A percentile compares a stretch with the other conserved stretches of the same genome.
Conservation (phyloP, 495 filamentous ascomycete genomes). For the Parathielavia hyrcaniae region DNA sequence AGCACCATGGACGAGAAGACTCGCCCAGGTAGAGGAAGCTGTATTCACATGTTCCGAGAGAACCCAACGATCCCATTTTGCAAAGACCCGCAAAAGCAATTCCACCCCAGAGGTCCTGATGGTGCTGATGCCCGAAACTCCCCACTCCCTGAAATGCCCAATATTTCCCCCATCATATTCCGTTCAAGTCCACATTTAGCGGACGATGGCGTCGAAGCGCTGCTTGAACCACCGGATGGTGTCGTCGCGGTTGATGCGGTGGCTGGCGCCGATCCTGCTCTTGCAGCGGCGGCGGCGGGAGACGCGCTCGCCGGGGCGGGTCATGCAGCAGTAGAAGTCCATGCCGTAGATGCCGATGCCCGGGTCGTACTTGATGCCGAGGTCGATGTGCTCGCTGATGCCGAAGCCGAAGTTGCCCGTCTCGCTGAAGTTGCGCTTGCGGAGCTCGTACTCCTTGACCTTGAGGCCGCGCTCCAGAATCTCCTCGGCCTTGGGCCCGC, state of each 20-base stretch:
- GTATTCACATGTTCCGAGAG: conserved; percentile 23
- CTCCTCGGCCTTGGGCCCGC: conserved; percentile 99
- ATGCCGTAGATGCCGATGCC: conserved; percentile 99
- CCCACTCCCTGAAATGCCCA: conserved; percentile 25
- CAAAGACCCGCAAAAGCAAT: conserved; percentile 16
- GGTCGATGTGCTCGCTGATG: conserved; percentile 99
- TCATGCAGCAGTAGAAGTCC: conserved; percentile 99
- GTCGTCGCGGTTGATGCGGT: conserved; percentile 89
- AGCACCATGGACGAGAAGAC: conserved; percentile 35
- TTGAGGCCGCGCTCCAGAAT: conserved; percentile 99
- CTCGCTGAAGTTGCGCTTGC: conserved; percentile 98
- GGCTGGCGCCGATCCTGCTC: conserved; percentile 73
- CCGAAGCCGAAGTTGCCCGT: conserved; percentile 99
- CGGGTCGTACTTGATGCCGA: conserved; percentile 99
- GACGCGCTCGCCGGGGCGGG: conserved; percentile 95
- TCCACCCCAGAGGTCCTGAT: conserved; percentile 20
- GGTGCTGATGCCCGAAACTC: conserved; percentile 21
- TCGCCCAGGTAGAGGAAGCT: conserved; percentile 30
- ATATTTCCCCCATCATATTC: conserved; percentile 19
- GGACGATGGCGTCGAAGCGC: conserved; percentile 96
- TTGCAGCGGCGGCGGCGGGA: conserved; percentile 87
- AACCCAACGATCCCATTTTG: conserved; percentile 26
- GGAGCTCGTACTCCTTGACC: conserved; percentile 99
- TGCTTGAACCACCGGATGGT: conserved; percentile 99
- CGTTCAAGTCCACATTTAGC: conserved; percentile 52